Evolutionary conservation across 2,329 filamentous ascomycete species (phyloP), one percentile per base, ranked within the genome.

Genomic region (Monilinia aucupariae): DNA sequence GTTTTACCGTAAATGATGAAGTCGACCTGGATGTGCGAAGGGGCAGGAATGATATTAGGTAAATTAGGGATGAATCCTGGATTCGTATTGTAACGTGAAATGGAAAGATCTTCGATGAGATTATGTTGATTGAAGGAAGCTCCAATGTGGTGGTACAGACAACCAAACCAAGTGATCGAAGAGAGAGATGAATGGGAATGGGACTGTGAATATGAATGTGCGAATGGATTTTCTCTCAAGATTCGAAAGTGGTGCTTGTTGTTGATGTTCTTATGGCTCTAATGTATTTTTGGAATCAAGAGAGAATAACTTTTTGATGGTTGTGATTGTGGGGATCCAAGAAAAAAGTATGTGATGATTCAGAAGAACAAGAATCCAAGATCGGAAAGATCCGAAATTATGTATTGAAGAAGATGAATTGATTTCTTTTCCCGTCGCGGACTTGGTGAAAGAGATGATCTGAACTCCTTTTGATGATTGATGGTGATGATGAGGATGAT

Each of bases 41-140:
- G 17, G 52, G 41, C 43, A 32, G 8, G 27, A 48, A 50, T 50
- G 4, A 50, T 58, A 62, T 62, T 62, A 62, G 32, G 47, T 56
- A 62, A 62, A 62, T 62, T 62, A 62, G 56, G 52, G 52, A 41
- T 62, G 30, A 41, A 50, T 58, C 60, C 43, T 62, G 43, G 43
- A 56, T 50, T n/a, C 20, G 51, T 62, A 34, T 25, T 56, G 59
- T 56, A 56, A 22, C 39, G n/a, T 32, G 22, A 45, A 45, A 25
- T 22, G 20, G 25, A 55, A 55, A 48, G 41, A 17, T n/a, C 8
- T 17, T 49, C 12, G 51, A 55, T 32, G 39, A 8, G 47, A 56
- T 56, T 56, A 62, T 55, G 25, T 49, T 62, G 43, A 41, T 62
- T 25, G 15, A 34, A 56, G 39, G 43, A 62, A 62, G 50, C 41